Evolutionary conservation across 2,329 filamentous ascomycete genomes (phyloP).

Genomic region (Penicillium sp.): DNA sequence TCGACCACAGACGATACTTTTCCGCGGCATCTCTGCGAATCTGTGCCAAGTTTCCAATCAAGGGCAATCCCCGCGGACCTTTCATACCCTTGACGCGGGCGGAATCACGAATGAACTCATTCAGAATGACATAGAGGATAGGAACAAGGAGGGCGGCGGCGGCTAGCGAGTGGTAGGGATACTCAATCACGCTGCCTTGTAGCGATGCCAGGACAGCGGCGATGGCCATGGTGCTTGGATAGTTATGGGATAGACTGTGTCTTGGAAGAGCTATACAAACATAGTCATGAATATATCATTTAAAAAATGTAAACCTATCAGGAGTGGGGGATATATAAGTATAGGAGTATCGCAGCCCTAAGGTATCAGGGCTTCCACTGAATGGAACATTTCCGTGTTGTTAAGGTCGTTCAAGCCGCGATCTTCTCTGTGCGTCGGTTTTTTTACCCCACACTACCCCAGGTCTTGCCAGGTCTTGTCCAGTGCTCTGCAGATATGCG

Average conservation of each 20-base stretch:
- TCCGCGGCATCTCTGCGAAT: slow-evolving; percentile 58
- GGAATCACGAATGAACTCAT: slow-evolving; percentile 50
- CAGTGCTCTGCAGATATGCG: neutral
- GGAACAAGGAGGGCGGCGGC: slow-evolving; percentile 30
- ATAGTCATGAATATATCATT: neutral
- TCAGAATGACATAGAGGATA: slow-evolving; percentile 49
- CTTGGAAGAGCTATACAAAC: neutral
- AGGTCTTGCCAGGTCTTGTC: slow-evolving; percentile 6
- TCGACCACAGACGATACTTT: slow-evolving; percentile 57
- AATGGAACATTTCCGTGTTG: slow-evolving; percentile 23
- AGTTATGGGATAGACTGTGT: neutral
- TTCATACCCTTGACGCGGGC: slow-evolving; percentile 49
- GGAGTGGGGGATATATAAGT: neutral
- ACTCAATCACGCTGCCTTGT: slow-evolving; percentile 19
- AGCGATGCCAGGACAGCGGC: slow-evolving; percentile 24
- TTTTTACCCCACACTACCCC: slow-evolving; percentile 14
- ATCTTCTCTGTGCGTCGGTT: neutral
- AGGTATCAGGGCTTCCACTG: neutral
- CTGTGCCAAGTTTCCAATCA: slow-evolving; percentile 58
- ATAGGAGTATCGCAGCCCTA: neutral
- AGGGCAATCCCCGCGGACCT: slow-evolving; percentile 53
- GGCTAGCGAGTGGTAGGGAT: slow-evolving; percentile 25
- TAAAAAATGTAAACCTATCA: neutral
- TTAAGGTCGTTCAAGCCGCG: neutral
- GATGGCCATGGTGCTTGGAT: slow-evolving; percentile 29